Evolutionary conservation across 2,329 filamentous ascomycete species (phyloP), one percentile per base, ranked within the genome.

Genomic region (Nigrospora osmanthi): DNA sequence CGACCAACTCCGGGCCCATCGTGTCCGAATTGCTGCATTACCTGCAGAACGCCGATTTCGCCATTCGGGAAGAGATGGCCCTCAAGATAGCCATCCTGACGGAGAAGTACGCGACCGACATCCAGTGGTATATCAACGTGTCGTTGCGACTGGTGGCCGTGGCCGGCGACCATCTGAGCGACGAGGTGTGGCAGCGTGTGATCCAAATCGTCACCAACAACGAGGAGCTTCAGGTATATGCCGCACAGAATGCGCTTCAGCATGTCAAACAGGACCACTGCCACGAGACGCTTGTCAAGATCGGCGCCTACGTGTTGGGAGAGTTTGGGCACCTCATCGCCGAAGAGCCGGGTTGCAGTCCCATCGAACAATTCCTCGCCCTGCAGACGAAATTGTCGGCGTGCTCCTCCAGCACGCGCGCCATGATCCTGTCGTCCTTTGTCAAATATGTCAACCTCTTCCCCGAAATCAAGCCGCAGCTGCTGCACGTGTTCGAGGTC

Each of bases 151-250:
- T 98, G 43, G 90, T 98, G 47, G 89, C 91, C 47, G 90, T 97
- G 81, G 93, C 94, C 3, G 93, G 93, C 54, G 93, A 98, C 59
- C 93, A 98, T 63, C 91, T 98, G 54, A 97, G 91, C 65, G 94
- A 98, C 52, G 93, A 98, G 67, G 93, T 98, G 15, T 98, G 93
- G 93, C 93, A 98, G 64, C 83, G 93, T 56, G 91, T 98, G 45
- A 96, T 95, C 51, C 93, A 98, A 64, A 97, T 98, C 55, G 90
- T 97, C 47, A 97, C 93, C 44, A 98, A 98, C 72, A 98, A 98
- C 64, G 93, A 98, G 65, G 91, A 97, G 64, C 76, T 98, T 11
- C 93, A 98, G 66, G 85, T 95, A 0, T 98, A 98, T 61, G 93
- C 93, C 1, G 89, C 93, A 5, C 88, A 95, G 60, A 94, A 94